Evolutionary conservation across 768 basidiomycete genomes (phyloP), one percentile per base, ranked within the genome.

Genomic region (Mycena maculata): DNA sequence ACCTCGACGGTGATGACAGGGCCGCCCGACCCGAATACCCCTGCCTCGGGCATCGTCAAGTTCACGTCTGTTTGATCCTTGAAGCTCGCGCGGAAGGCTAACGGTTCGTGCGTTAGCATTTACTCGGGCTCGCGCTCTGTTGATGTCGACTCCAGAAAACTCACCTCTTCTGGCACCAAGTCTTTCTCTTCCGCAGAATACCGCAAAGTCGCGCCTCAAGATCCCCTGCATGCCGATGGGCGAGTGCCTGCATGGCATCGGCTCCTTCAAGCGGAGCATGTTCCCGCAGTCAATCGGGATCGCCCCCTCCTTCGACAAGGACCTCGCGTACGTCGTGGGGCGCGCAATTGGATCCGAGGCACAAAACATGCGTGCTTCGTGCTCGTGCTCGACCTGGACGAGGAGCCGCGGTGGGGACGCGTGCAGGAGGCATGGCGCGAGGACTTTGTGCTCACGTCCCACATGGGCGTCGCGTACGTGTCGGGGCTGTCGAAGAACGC

Each of bases 401-500:
- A 75, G 60, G 74, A 75, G 16, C 72, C 72, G 23, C 58, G 74
- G 15, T 75, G 74, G 74, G 74, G 74, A 22, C 59, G 74, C n/a
- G 73, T 73, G 20, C 63, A 65, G 61, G 74, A 75, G 67, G 73
- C 73, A 31, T 75, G 69, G 69, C 73, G 74, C 41, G 74, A 75
- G 68, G 74, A 75, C 47, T 75, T 70, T 47, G 65, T 73, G 45
- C 73, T 71, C 11, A 75, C 74, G 27, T 67, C 73, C 30, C 68
- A 65, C 38, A 75, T 75, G 74, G 74, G 73, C 31, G 73, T 75
- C 3, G 71, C 73, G 2, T 73, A 68, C 42, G 63, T 71, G 13
- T 65, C 64, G 47, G 74, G 74, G 27, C 28, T 75, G 52, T 73
- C 73, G 30, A 75, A 75, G 60, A 75, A 75, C 54, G 71, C 6